Evolutionary conservation across 805 yeast genomes (phyloP).

Genomic region (Candida takata): DNA sequence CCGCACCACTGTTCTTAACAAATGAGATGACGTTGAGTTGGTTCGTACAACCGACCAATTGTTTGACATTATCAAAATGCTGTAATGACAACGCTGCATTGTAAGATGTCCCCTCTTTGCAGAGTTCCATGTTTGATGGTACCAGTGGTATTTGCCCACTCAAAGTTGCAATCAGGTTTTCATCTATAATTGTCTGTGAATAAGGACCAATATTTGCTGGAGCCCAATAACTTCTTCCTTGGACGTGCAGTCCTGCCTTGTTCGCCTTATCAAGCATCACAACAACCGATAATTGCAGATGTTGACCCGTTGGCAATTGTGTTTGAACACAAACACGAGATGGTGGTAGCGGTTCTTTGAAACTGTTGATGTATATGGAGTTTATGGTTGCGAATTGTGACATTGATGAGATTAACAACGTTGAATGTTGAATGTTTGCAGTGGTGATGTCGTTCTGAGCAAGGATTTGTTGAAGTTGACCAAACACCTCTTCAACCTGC

Average conservation of each 20-base stretch:
- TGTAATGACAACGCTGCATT: conserved; percentile 59
- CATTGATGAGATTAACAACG: conserved; percentile 62
- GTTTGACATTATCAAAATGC: conserved; percentile 60
- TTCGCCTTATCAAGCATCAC: conserved; percentile 28
- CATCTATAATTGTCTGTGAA: conserved; percentile 69
- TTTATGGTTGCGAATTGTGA: conserved; percentile 55
- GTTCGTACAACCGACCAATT: conserved; percentile 40
- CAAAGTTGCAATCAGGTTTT: conserved; percentile 44
- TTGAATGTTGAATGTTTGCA: conserved; percentile 49
- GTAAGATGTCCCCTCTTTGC: conserved; percentile 16
- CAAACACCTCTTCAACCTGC: conserved; percentile 47
- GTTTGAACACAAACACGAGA: conserved; percentile 82
- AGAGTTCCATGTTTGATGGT: conserved; percentile 61
- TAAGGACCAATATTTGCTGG: conserved; percentile 98
- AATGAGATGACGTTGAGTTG: conserved; percentile 50
- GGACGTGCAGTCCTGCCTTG: conserved; percentile 78
- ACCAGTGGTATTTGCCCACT: conserved; percentile 91
- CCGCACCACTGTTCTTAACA: conserved; percentile 31
- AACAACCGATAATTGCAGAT: conserved; percentile 56
- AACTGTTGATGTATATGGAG: conserved; percentile 46
- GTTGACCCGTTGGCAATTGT: conserved; percentile 28
- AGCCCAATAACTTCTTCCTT: conserved; percentile 95
- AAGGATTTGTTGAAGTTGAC: conserved; percentile 33
- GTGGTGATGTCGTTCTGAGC: conserved; percentile 26
- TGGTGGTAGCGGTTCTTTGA: conserved; percentile 68